These are phyloP conservation scores for Echium plantagineum DNA, from an alignment of 257 asterid species.

Conservation along the genomic window DNA sequence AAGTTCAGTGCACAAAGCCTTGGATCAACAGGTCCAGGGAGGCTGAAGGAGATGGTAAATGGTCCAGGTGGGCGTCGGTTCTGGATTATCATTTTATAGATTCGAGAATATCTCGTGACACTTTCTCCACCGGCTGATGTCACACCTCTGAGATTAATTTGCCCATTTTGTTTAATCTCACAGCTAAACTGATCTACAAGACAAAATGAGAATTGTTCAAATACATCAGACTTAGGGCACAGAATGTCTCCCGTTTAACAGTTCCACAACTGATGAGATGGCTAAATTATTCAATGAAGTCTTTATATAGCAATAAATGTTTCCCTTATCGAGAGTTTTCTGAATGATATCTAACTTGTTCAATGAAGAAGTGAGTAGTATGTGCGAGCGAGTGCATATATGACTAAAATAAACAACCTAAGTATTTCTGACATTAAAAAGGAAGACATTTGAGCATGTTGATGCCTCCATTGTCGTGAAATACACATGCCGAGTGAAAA, in stretches of 20 bases:
- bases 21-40: conserved; percentile 86
- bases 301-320: too few relatives aligned
- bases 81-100: conserved; percentile 59
- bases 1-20: conserved; percentile 46
- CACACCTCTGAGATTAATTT: conserved; percentile 51
- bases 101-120: conserved; percentile 41
- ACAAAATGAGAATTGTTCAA: background rate
- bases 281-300: too few relatives aligned
- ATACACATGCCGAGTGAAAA: background rate
- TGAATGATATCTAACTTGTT: too few relatives aligned
- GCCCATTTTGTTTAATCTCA: conserved; percentile 46
- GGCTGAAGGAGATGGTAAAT: conserved; percentile 54
- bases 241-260: too few relatives aligned
- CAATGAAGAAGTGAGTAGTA: too few relatives aligned
- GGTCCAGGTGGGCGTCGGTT: conserved; percentile 80
- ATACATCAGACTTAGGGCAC: background rate
- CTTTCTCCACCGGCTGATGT: conserved; percentile 54
- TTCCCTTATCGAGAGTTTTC: too few relatives aligned
- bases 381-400: too few relatives aligned
- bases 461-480: too few relatives aligned
- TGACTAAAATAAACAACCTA: too few relatives aligned
- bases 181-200: conserved; percentile 63
- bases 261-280: too few relatives aligned
- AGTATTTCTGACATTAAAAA: too few relatives aligned
- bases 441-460: background rate